Evolutionary conservation across 768 basidiomycete genomes (phyloP), one percentile per base, ranked within the genome.

Genomic region (Lactifluus volemus): DNA sequence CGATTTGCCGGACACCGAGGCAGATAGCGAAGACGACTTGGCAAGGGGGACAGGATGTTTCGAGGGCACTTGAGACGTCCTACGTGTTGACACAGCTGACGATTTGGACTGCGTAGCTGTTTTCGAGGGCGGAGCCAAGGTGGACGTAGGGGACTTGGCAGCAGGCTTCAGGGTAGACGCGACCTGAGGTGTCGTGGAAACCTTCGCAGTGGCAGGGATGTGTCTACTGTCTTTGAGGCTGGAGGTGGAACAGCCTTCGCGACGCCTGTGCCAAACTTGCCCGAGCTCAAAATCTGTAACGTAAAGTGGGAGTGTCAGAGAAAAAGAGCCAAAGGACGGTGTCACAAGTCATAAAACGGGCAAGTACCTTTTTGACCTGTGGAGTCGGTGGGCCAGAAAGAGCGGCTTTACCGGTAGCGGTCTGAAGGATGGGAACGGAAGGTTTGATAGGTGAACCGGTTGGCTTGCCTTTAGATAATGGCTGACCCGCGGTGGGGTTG

Each of bases 351-450:
- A 59, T 49, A 60, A 64, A 64, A 64, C 49, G 58, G 55, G 58
- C 29, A 73, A 76, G 59, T 64, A 85, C 89, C 81, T 86, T 89
- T 76, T 87, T 91, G 50, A 84, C 84, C 10, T 78, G 70, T 58
- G 82, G 78, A 19, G 83, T 80, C 45, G 80, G 72, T 38, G 82
- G 77, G 5, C 67, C 67, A 36, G 73, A 75, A 65, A 73, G 78
- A 53, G 76, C 75, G 25, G 75, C 60, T 73, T 83, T 86, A 53
- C 71, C 73, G 29, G 75, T 67, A 45, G 74, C 65, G 59, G 76
- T 69, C 69, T 78, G 83, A 60, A 73, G 74, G 12, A 59, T 30
- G 21, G 49, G 51, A 49, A 48, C 75, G 70, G 65, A 77, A 73
- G 30, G 71, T 66, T 47, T 71, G 53, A 65, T 63, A 68, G 34